phyloP scores from a whole-genome alignment of 768 basidiomycete species.

The Amylocystis lapponica region DNA sequence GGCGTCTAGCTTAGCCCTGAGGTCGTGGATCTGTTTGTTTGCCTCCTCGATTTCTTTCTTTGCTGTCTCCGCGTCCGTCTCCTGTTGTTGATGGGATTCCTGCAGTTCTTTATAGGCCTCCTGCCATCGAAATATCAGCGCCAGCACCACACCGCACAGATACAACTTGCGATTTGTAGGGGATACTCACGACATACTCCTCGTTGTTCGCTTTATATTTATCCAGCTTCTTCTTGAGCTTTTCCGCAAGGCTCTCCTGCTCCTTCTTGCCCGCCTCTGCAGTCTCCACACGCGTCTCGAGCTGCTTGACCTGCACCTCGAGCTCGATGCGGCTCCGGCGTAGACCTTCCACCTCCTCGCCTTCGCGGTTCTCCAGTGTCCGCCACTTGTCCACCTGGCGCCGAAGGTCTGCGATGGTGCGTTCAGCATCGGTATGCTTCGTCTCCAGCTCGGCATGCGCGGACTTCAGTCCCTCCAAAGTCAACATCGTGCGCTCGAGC shows the following conservation, averaged over 20 bases:
- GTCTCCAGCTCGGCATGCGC: slow-evolving; percentile 50
- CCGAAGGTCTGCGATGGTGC: slow-evolving; percentile 47
- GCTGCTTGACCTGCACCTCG: slow-evolving; percentile 46
- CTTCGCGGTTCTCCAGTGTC: slow-evolving; percentile 57
- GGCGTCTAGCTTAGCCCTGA: slow-evolving; percentile 39
- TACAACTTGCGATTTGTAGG: too few species aligned
- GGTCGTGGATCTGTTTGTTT: slow-evolving; percentile 35
- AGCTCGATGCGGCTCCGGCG: slow-evolving; percentile 52
- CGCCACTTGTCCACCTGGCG: slow-evolving; percentile 69
- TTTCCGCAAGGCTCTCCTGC: slow-evolving; percentile 27
- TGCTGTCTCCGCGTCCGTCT: slow-evolving; percentile 29
- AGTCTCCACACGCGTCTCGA: slow-evolving; percentile 32
- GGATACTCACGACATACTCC: too few species aligned
- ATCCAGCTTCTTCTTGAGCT: slow-evolving; percentile 25
- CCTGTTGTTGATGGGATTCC: too few species aligned
- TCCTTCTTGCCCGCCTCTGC: slow-evolving; percentile 21
- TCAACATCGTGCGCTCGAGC: slow-evolving; percentile 51
- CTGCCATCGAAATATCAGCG: too few species aligned
- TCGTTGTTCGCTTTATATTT: slow-evolving; percentile 19
- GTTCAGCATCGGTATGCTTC: slow-evolving; percentile 51
- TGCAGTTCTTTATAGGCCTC: too few species aligned
- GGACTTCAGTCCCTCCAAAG: slow-evolving; percentile 51
- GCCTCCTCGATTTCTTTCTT: slow-evolving; percentile 21
- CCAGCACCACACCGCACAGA: too few species aligned
- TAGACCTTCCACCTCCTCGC: slow-evolving; percentile 47